Base-by-base conservation (phyloP, 305 asterid genomes). In the Fraxinus platypoda region DNA sequence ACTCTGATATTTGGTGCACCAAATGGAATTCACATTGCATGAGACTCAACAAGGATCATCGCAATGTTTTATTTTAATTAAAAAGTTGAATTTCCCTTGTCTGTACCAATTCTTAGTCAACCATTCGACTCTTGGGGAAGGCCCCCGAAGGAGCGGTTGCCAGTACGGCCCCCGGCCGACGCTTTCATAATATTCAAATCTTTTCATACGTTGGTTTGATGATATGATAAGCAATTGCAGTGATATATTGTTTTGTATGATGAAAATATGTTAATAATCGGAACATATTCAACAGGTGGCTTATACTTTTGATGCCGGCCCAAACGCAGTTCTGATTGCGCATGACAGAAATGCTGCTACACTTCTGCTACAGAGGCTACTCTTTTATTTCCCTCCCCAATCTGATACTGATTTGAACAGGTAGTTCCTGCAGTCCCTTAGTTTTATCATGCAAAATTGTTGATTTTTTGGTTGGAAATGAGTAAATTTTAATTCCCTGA, bases 251-350 rank as follows among this genome's bases (percentile, higher is more conserved):
- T 17, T 78, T 59, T 80, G 23, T 54, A 37, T 17, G 62, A 28
- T n/a, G 1, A 57, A 57, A 57, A 72, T 87, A 35, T 46, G 34
- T 80, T 83, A 66, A 86, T 54, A 17, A 19, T 31, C 17, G 12
- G 62, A 49, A 73, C 46, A 75, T 79, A 75, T 70, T 73, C 78
- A 41, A 49, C 94, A 93, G 99, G 97, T 92, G 52, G 97, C 98
- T 49, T 95, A 92, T 82, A 94, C 97, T 80, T 94, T 90, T 49
- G 99, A 94, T 81, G 98, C 99, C 6, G 98, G 99, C 72, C 99
- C 99, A 66, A 94, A 95, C 81, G 97, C 97, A 66, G 98, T 94
- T 37, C 70, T 95, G 76, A 94, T 95, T 85, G 90, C 99, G 57
- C 94, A 87, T 25, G 86, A 95, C 87, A 89, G 97, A 87, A 91